Conservation (phyloP, 2,329 filamentous ascomycete species). For the Alternaria burnsii region DNA sequence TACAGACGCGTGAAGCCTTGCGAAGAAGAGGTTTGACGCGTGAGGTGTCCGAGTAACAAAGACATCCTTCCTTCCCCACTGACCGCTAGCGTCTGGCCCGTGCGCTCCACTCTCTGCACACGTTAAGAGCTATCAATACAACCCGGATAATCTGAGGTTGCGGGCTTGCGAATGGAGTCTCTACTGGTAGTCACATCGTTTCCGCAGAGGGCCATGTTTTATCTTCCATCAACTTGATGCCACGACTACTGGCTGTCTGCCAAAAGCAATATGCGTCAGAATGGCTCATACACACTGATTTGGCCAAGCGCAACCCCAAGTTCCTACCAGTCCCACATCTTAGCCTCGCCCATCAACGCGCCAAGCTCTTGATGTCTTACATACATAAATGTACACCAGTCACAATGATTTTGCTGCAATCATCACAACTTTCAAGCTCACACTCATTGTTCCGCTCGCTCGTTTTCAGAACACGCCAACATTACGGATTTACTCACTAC, state of each 20-base stretch:
- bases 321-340: neutral
- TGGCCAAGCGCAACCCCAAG: neutral
- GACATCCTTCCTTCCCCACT: neutral
- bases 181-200: neutral
- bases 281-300: neutral
- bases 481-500: neutral
- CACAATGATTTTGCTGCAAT: neutral
- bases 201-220: neutral
- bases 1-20: neutral
- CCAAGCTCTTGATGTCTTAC: slow-evolving; percentile 1
- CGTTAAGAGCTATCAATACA: neutral
- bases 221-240: neutral
- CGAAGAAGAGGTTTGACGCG: neutral
- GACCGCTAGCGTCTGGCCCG: neutral
- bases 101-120: neutral
- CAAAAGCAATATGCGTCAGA: neutral
- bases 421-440: neutral
- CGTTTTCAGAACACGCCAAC: neutral
- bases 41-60: neutral
- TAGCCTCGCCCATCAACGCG: neutral
- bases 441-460: too few relatives aligned
- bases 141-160: neutral
- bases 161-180: neutral
- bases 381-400: neutral
- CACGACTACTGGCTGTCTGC: neutral